phyloP scores from a whole-genome alignment of 805 yeast genomes.

The Cyberlindnera suaveolens region DNA sequence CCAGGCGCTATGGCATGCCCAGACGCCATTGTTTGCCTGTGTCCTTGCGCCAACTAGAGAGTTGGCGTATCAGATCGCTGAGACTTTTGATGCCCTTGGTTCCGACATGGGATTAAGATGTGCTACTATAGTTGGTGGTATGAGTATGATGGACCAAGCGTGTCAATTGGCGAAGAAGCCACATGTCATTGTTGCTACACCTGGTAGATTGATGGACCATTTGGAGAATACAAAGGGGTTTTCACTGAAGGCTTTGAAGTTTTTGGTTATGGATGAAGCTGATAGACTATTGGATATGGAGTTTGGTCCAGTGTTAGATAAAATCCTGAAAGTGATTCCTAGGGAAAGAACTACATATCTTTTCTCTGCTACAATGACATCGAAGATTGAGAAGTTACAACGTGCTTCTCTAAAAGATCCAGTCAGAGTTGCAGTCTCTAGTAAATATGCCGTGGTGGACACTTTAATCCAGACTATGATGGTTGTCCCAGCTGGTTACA shows the following conservation, averaged over 20 bases:
- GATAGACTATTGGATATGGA: constrained; percentile 94
- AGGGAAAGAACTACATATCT: constrained; percentile 75
- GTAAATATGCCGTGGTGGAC: constrained; percentile 87
- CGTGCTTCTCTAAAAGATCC: constrained; percentile 88
- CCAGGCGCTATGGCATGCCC: constrained; percentile 86
- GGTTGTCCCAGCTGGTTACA: constrained; percentile 88
- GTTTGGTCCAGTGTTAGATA: constrained; percentile 90
- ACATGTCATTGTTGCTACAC: constrained; percentile 92
- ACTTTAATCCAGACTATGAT: constrained; percentile 84
- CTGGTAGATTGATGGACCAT: constrained; percentile 91
- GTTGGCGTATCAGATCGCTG: constrained; percentile 82
- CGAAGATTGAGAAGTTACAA: constrained; percentile 89
- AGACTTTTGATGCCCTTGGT: constrained; percentile 93
- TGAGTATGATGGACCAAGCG: constrained; percentile 98
- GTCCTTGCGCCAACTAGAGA: constrained; percentile 86
- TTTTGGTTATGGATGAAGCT: constrained; percentile 93
- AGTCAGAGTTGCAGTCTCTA: constrained; percentile 83
- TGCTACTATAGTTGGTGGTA: constrained; percentile 91
- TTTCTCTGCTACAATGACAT: constrained; percentile 96
- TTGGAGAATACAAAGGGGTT: constrained; percentile 90
- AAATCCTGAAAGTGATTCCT: constrained; percentile 79
- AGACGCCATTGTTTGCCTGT: constrained; percentile 81
- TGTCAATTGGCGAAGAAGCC: constrained; percentile 91
- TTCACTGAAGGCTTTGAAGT: constrained; percentile 68
- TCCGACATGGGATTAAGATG: constrained; percentile 87